Conservation (phyloP, 148 eudicot genomes). For the Nepenthes mirabilis region DNA sequence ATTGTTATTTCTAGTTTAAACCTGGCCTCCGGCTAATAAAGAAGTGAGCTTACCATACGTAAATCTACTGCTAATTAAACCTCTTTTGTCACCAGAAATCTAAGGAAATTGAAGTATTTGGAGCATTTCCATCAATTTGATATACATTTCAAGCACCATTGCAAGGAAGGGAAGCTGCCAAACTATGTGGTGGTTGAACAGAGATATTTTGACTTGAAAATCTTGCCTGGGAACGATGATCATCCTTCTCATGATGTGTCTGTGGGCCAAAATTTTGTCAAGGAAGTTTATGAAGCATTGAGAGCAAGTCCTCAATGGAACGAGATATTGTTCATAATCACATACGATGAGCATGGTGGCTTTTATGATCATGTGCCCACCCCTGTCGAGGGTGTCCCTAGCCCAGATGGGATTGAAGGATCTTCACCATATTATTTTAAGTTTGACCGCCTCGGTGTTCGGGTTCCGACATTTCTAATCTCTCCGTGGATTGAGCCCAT, state of each 20-base stretch:
- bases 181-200: slow-evolving; percentile 49
- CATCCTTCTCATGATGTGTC: slow-evolving; percentile 63
- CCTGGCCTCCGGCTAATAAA: too few species aligned
- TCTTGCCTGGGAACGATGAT: slow-evolving; percentile 43
- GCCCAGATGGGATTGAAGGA: slow-evolving; percentile 55
- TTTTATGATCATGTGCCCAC: slow-evolving; percentile 77
- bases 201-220: slow-evolving; percentile 24
- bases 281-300: slow-evolving; percentile 62
- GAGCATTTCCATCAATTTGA: slow-evolving; percentile 31
- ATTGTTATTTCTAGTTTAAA: too few species aligned
- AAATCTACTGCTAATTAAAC: too few species aligned
- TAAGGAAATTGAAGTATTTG: slow-evolving; percentile 20
- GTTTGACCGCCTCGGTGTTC: slow-evolving; percentile 72
- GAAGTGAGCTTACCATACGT: too few species aligned
- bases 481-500: slow-evolving; percentile 80
- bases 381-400: slow-evolving; percentile 54
- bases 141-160: slow-evolving; percentile 25
- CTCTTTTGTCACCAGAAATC: not conserved
- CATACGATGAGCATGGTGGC: slow-evolving; percentile 88
- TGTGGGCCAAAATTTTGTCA: slow-evolving; percentile 58
- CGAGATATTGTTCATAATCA: slow-evolving; percentile 48
- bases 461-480: slow-evolving; percentile 65
- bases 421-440: slow-evolving; percentile 46
- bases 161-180: slow-evolving; percentile 44
- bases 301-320: slow-evolving; percentile 16